phyloP scores from a whole-genome alignment of 805 yeast species.

The Yarrowia keelungensis region DNA sequence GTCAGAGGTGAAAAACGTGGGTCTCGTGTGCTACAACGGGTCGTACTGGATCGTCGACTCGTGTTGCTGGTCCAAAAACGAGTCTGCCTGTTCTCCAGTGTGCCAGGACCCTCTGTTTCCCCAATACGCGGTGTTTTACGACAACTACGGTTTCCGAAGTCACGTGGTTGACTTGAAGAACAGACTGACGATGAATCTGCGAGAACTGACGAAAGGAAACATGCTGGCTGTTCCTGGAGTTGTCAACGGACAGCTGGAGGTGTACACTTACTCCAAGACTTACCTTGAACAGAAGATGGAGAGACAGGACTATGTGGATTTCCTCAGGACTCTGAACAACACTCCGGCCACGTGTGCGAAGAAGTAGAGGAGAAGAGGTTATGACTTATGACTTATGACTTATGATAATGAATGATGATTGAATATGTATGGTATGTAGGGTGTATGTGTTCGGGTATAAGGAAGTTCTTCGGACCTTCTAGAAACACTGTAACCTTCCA shows the following conservation, averaged over 20 bases:
- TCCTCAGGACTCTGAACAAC: constrained; percentile 10
- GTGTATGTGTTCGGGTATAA: too few species aligned
- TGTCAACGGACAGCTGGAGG: neutral
- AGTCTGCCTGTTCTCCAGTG: constrained; percentile 23
- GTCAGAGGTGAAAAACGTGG: neutral
- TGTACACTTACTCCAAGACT: neutral
- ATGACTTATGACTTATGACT: neutral
- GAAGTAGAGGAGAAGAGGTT: neutral
- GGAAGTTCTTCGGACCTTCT: too few species aligned
- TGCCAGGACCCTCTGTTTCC: constrained; percentile 17
- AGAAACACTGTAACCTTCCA: too few species aligned
- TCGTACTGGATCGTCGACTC: constrained; percentile 8
- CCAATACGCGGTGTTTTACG: constrained; percentile 23
- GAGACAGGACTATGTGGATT: neutral
- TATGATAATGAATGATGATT: neutral
- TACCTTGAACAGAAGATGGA: neutral
- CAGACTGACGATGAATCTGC: constrained; percentile 11
- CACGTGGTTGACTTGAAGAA: constrained; percentile 20
- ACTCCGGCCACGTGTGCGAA: constrained; percentile 8
- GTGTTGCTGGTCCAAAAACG: constrained; percentile 17
- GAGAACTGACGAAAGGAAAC: neutral
- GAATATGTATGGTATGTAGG: too few species aligned
- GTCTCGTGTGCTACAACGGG: constrained; percentile 9
- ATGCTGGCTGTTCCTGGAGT: constrained; percentile 4
- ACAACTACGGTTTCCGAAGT: constrained; percentile 18